A percentile compares a stretch with the other conserved stretches of the same genome.
Conservation (phyloP, 345 rosid species). For the Brassica nigra region DNA sequence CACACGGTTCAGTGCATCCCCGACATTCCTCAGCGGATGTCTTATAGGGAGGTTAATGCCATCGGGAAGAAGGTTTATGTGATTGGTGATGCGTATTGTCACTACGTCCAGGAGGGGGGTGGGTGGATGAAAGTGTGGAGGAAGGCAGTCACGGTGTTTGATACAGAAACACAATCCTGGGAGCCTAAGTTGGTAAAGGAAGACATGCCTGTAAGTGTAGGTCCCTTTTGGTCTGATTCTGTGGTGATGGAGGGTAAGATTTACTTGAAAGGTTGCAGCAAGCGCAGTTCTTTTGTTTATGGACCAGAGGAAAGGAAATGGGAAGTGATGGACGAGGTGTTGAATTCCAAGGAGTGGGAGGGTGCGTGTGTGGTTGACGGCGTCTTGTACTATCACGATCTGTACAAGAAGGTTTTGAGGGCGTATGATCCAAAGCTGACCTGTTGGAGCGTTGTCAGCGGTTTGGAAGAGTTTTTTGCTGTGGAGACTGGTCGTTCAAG, state of each 20-base stretch:
- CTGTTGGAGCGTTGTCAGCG: neutral
- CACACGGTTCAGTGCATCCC: neutral
- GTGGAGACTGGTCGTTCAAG: neutral
- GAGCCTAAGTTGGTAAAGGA: neutral
- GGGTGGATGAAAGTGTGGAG: neutral
- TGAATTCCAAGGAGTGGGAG: neutral
- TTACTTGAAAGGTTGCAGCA: neutral
- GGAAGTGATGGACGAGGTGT: neutral
- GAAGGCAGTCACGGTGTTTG: neutral
- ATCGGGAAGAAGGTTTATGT: neutral
- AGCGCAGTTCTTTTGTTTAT: neutral
- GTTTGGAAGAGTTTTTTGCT: neutral
- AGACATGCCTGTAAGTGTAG: neutral
- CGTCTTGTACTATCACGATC: neutral
- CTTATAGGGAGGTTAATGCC: neutral
- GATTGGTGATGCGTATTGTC: neutral
- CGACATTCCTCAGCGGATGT: neutral
- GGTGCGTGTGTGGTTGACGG: neutral
- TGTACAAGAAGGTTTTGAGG: neutral
- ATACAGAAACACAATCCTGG: neutral
- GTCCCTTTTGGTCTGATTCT: constrained; percentile 2
- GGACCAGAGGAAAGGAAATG: neutral
- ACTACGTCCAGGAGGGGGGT: neutral
- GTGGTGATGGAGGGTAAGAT: neutral
- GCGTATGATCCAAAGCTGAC: neutral